These are phyloP conservation scores for Fusarium sp. DNA, from an alignment of 2,329 filamentous ascomycete species.

Conservation along the genomic window DNA sequence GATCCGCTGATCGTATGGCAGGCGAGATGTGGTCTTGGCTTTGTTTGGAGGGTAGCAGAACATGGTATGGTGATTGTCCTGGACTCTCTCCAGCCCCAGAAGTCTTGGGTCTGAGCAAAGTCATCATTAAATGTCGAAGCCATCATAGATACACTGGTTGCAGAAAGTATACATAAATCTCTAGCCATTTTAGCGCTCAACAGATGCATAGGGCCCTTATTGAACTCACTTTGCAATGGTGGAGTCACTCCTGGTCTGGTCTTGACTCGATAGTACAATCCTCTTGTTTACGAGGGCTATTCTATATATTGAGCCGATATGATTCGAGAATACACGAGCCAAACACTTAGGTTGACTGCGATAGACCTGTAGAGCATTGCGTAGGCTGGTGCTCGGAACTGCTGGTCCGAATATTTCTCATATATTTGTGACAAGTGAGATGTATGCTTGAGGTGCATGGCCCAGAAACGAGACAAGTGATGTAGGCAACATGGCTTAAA, in stretches of 20 bases:
- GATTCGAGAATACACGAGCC: not conserved
- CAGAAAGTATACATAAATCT: not conserved
- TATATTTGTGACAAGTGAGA: not conserved
- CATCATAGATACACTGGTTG: not conserved
- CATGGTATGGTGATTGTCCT: not conserved
- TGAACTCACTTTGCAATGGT: not conserved
- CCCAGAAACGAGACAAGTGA: not conserved
- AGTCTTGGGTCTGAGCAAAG: too few relatives aligned
- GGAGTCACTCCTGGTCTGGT: not conserved
- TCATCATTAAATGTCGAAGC: not conserved
- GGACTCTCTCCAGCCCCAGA: not conserved
- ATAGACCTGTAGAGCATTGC: not conserved
- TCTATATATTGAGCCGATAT: not conserved
- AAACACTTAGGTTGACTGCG: too few relatives aligned
- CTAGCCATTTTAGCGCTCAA: not conserved
- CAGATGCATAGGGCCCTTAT: not conserved
- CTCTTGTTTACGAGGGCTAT: not conserved
- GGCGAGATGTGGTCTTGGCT: not conserved
- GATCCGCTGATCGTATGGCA: not conserved
- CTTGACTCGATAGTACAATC: not conserved
- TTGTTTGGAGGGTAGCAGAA: not conserved
- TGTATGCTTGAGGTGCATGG: not conserved
- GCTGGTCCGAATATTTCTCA: not conserved
- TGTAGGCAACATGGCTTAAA: not conserved
- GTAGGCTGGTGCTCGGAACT: not conserved